phyloP scores from a whole-genome alignment of 2,329 filamentous ascomycete species.

The Scedosporium apiospermum region DNA sequence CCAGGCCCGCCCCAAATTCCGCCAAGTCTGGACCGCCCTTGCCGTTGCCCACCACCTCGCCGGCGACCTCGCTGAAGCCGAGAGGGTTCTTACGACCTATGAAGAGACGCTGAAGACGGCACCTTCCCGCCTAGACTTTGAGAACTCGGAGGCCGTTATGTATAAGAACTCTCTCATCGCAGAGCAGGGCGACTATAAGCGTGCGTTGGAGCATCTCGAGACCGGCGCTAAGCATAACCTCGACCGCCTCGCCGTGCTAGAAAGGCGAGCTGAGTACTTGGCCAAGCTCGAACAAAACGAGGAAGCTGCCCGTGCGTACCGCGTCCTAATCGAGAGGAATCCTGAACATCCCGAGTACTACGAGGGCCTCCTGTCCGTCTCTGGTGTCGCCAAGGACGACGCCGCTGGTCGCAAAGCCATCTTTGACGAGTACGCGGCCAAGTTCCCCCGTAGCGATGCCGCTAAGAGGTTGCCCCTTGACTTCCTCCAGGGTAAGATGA shows the following conservation, averaged over 20 bases:
- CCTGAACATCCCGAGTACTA: slow-evolving; percentile 83
- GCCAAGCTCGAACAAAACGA: slow-evolving; percentile 65
- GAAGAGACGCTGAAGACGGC: slow-evolving; percentile 84
- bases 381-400: slow-evolving; percentile 53
- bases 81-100: slow-evolving; percentile 83
- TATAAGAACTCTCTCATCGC: slow-evolving; percentile 96
- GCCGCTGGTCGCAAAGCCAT: slow-evolving; percentile 57
- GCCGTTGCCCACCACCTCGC: slow-evolving; percentile 86
- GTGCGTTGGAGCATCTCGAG: slow-evolving; percentile 80
- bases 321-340: slow-evolving; percentile 75
- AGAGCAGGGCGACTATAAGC: slow-evolving; percentile 73
- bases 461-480: slow-evolving; percentile 80
- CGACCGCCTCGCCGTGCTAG: slow-evolving; percentile 77
- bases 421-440: slow-evolving; percentile 68
- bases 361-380: slow-evolving; percentile 59
- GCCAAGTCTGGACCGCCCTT: slow-evolving; percentile 96
- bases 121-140: slow-evolving; percentile 69
- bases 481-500: slow-evolving; percentile 60
- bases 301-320: slow-evolving; percentile 76
- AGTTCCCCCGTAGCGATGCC: slow-evolving; percentile 76
- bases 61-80: slow-evolving; percentile 77
- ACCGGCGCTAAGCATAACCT: slow-evolving; percentile 66
- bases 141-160: slow-evolving; percentile 86
- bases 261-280: slow-evolving; percentile 78
- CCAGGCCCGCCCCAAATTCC: slow-evolving; percentile 66